Percentiles rank a stretch among this genome's conserved stretches.
Conservation (phyloP, 2,329 filamentous ascomycete genomes). For the Sclerotinia subarctica region DNA sequence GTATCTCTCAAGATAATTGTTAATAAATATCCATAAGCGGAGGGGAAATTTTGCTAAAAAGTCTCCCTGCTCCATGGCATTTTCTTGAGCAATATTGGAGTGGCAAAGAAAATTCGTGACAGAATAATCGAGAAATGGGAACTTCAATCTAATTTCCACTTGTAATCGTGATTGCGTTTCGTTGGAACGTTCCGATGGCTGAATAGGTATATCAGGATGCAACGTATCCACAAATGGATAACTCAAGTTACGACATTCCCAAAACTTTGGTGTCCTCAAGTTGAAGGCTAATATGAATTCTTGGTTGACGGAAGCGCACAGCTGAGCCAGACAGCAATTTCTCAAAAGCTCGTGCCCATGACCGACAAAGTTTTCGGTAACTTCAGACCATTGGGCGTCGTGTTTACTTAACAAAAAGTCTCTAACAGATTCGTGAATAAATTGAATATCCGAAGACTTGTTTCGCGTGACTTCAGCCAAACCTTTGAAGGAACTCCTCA, state of each 20-base stretch:
- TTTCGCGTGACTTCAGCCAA: slow-evolving; percentile 41
- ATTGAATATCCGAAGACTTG: slow-evolving; percentile 40
- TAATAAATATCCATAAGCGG: slow-evolving; percentile 35
- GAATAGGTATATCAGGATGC: accelerated
- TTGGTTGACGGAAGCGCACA: slow-evolving; percentile 24
- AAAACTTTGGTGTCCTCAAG: slow-evolving; percentile 22
- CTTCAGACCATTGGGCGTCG: slow-evolving; percentile 24
- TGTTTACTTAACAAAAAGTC: slow-evolving; percentile 43
- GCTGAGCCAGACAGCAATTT: slow-evolving; percentile 30
- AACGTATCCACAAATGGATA: neutral
- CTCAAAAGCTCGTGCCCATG: slow-evolving; percentile 31
- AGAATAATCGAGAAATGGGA: slow-evolving; percentile 49
- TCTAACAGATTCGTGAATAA: slow-evolving; percentile 42
- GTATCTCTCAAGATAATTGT: slow-evolving; percentile 38
- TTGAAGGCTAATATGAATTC: slow-evolving; percentile 23
- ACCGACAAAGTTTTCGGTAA: slow-evolving; percentile 27
- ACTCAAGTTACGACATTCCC: neutral
- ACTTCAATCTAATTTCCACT: slow-evolving; percentile 29
- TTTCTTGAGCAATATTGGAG: slow-evolving; percentile 40
- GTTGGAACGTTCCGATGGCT: neutral
- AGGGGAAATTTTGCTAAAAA: slow-evolving; percentile 40
- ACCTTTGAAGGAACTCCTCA: slow-evolving; percentile 44
- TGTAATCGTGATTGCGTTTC: slow-evolving; percentile 26
- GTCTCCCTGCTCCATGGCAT: slow-evolving; percentile 36
- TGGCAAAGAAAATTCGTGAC: slow-evolving; percentile 43